Base-by-base conservation (phyloP, 23 red algal species). In the Porphyridium purpureum region DNA sequence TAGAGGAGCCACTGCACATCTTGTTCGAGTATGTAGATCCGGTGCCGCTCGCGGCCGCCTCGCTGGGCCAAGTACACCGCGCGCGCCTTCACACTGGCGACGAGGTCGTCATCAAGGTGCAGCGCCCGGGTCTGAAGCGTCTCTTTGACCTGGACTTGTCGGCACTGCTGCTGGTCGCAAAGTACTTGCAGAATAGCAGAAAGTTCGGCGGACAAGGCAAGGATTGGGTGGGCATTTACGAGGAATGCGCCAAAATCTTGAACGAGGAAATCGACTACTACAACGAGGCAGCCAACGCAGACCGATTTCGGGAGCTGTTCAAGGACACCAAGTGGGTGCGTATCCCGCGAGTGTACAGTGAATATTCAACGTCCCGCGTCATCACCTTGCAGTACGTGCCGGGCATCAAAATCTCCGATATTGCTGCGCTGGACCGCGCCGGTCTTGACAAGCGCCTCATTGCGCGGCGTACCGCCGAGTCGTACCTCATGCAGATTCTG, bases 101-200 rank as follows among this genome's bases (percentile, higher is more conserved):
- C 35, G 33, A 94, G 20, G 87, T 94, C 26, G 77, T 84, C 7
- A 74, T 94, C 29, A 94, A 94, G 55, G 57, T 94, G 9, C 87
- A 94, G 54, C 58, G 87, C 21, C 87, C 74, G 2, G 57, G 62
- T 22, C 60, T 94, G 58, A 52, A 64, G 29, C 35, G 54, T 15
- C 56, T 84, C 25, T 83, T 94, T 57, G 80, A 76, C 35, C 52
- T 94, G 7, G 87, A 94, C 44, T 60, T 94, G 26, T 60, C 69
- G 17, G 76, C 74, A 33, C 58, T 94, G 27, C 66, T 57, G 21
- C 23, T 31, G 0, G 71, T 94, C 9, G 87, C 76, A 1, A 7
- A 65, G 14, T 88, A 72, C 15, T 49, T 76, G 51, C 72, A 88
- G 47, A 33, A 47, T 21, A 63, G 52, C 5, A 70, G 47, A 28